Evolutionary conservation across 495 filamentous ascomycete genomes (phyloP), one percentile per base, ranked within the genome.

Genomic region (Xylaria cubensis): DNA sequence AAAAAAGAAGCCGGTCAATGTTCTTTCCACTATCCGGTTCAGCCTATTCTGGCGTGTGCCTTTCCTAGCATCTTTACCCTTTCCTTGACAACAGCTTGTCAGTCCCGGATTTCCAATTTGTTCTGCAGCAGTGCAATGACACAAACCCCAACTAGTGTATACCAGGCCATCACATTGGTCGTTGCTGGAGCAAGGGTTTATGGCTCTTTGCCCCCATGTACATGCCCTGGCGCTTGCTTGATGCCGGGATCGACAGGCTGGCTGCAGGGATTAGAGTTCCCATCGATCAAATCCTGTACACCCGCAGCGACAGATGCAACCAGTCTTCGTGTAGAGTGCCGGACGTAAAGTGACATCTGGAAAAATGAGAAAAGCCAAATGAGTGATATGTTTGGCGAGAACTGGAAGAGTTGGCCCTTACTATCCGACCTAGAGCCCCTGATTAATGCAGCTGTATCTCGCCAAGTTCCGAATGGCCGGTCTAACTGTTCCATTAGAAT

Each of bases 161-260:
- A 48, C 41, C 15, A 46, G 39, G 55, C 41, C 67, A 70, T 41
- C n/a, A 55, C 53, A 74, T 76, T 76, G 74, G 76, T 55, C 70
- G 66, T 69, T 26, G 32, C 44, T 41, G 36, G 15, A 67, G 59
- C 71, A 73, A 68, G 76, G 73, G 48, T 70, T 71, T 69, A 55
- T 72, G 71, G 72, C 71, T 70, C 72, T 75, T 72, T 78, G 70
- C 41, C 72, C 71, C 72, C 69, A 77, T 75, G 71, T 70, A 65
- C 39, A 41, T 70, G 67, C 71, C 71, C 72, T 76, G 74, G 73
- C 77, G 68, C 64, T 61, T 41, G 72, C 74, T 68, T 78, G 65
- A 67, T 62, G 70, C 73, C 74, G 77, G 73, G 73, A 79, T 74
- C 73, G 69, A 58, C 73, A 75, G 73, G 76, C 74, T 64, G 61